Base-by-base conservation (phyloP, 148 eudicot genomes). In the Spergularia bocconei region DNA sequence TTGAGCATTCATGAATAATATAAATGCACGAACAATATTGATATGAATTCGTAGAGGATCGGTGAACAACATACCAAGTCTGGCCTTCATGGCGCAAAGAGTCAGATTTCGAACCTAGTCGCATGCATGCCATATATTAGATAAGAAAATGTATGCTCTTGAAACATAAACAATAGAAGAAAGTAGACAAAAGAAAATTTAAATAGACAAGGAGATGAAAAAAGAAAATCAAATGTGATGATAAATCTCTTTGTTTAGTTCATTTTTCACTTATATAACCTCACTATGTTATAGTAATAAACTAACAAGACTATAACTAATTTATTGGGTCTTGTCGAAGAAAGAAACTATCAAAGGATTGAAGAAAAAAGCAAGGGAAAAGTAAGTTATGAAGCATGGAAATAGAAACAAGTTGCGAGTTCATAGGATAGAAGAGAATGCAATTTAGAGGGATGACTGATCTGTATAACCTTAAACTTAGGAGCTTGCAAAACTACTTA, bases 61-160 rank as follows among this genome's bases (percentile, higher is more conserved):
- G 6, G 11, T 62, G 7, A n/a, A 23, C 20, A 51, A 53, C n/a
- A 29, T 87, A 91, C 92, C 96, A 91, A 20, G 88, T 71, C 56
- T 87, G 87, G 63, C 92, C 96, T 64, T 91, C 90, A 15, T 63
- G 88, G 11, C 83, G 87, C 71, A 91, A 87, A 13, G 87, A 77
- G 71, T 88, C 89, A 53, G 92, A 84, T 82, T 91, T 91, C 53
- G 92, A 84, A 63, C 96, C 96, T 6, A 91, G 82, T 82, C 77
- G 81, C 83, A 88, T 63, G 77, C 79, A 88, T 12, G 96, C 96
- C 96, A 91, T 91, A 74, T 74, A 29, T 48, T 57, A 14, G 44
- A 74, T 51, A 44, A 20, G 36, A 29, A 29, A 11, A 47, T 54
- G 25, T 67, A 36, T 44, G 47, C 51, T 47, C 52, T 4, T 54